These are phyloP conservation scores for Metschnikowia reukaufii DNA, from an alignment of 805 yeast species.

Conservation along the genomic window DNA sequence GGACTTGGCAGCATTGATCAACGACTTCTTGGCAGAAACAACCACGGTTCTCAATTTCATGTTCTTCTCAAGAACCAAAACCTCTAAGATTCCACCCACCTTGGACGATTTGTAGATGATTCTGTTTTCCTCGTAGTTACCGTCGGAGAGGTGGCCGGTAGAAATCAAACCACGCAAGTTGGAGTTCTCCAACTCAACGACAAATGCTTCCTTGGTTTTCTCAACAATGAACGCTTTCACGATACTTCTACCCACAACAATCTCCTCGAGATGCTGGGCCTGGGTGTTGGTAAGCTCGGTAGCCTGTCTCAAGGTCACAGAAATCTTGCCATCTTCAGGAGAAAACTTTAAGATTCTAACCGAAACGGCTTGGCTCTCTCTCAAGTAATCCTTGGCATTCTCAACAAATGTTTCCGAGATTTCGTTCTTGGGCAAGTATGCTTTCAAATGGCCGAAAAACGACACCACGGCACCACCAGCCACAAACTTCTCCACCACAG, in stretches of 20 bases:
- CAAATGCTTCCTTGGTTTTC: slow-evolving; percentile 69
- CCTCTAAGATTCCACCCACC: slow-evolving; percentile 61
- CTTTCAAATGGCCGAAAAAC: slow-evolving; percentile 76
- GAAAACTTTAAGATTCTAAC: slow-evolving; percentile 66
- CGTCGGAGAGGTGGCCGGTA: slow-evolving; percentile 76
- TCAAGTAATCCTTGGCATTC: slow-evolving; percentile 74
- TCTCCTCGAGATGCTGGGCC: slow-evolving; percentile 41
- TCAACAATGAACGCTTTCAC: slow-evolving; percentile 63
- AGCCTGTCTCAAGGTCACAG: slow-evolving; percentile 74
- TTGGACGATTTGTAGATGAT: slow-evolving; percentile 58
- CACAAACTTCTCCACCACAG: slow-evolving; percentile 69
- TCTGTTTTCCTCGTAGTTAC: slow-evolving; percentile 70
- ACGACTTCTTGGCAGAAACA: slow-evolving; percentile 61
- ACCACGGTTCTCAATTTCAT: slow-evolving; percentile 57
- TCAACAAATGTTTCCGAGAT: slow-evolving; percentile 85
- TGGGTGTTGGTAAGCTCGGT: slow-evolving; percentile 51
- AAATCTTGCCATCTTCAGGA: slow-evolving; percentile 50
- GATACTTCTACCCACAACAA: slow-evolving; percentile 63
- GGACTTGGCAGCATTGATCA: slow-evolving; percentile 62
- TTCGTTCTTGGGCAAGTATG: slow-evolving; percentile 82
- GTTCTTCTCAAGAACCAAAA: slow-evolving; percentile 70
- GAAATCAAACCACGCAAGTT: slow-evolving; percentile 66
- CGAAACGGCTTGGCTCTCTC: slow-evolving; percentile 76
- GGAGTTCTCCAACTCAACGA: slow-evolving; percentile 57
- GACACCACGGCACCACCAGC: slow-evolving; percentile 80